Conservation (phyloP, 306 rosid genomes). For the Cicer arietinum region DNA sequence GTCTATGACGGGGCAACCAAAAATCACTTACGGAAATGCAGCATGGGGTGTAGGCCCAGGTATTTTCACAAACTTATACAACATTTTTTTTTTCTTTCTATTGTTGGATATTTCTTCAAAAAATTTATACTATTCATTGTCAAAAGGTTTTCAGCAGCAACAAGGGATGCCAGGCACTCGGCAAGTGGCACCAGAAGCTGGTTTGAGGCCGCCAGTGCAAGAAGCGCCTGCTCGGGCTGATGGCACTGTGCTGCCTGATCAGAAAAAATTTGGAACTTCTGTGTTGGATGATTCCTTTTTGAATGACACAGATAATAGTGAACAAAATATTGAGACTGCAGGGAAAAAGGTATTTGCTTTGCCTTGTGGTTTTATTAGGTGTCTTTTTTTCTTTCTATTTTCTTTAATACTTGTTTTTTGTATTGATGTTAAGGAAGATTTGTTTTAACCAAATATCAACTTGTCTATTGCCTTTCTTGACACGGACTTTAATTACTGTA, state of each 20-base stretch:
- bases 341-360: constrained; percentile 65
- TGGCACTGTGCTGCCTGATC: constrained; percentile 56
- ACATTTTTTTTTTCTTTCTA: constrained; percentile 28
- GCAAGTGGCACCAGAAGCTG: constrained; percentile 56
- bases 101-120: constrained; percentile 34
- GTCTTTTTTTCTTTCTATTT: constrained; percentile 7
- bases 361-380: constrained; percentile 39
- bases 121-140: background rate
- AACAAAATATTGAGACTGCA: constrained; percentile 49
- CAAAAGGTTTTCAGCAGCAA: constrained; percentile 81
- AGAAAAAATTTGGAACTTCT: constrained; percentile 58
- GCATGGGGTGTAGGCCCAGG: constrained; percentile 73
- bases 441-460: constrained; percentile 25
- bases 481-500: constrained; percentile 16
- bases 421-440: constrained; percentile 7
- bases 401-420: constrained; percentile 16
- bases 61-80: constrained; percentile 41
- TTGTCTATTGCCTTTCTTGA: constrained; percentile 29
- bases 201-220: constrained; percentile 62
- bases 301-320: constrained; percentile 51
- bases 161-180: constrained; percentile 66
- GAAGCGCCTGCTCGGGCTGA: constrained; percentile 52
- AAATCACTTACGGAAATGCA: constrained; percentile 62
- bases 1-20: constrained; percentile 85
- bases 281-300: constrained; percentile 66